Evolutionary conservation across 805 yeast genomes (phyloP).

Genomic region (Kuraishia molischiana): DNA sequence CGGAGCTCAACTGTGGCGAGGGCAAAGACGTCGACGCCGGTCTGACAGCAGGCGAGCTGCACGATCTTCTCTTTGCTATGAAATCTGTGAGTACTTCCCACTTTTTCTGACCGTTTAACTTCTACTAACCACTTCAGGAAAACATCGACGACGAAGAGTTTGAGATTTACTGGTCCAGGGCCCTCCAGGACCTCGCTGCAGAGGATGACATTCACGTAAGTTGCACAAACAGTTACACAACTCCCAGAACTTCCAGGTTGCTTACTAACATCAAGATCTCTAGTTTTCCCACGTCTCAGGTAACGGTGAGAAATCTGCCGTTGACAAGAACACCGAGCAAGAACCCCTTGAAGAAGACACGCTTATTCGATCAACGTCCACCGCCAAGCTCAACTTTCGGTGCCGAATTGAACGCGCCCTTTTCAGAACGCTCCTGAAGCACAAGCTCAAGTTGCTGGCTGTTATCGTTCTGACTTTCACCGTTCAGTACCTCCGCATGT

Average conservation of each 20-base stretch:
- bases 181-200: constrained; percentile 46
- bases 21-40: constrained; percentile 23
- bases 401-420: constrained; percentile 17
- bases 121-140: constrained; percentile 36
- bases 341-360: constrained; percentile 31
- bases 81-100: constrained; percentile 21
- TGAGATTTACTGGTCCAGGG: constrained; percentile 64
- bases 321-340: constrained; percentile 27
- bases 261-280: constrained; percentile 6
- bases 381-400: constrained; percentile 13
- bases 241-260: constrained; percentile 12
- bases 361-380: constrained; percentile 67
- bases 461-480: constrained; percentile 2
- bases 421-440: constrained; percentile 10
- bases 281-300: constrained; percentile 14
- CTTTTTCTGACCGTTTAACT: constrained; percentile 43
- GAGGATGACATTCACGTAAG: constrained; percentile 72
- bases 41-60: constrained; percentile 59
- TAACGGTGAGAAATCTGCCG: constrained; percentile 12
- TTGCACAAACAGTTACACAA: neutral
- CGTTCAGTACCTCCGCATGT: neutral
- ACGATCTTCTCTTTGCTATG: constrained; percentile 51
- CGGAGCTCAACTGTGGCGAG: constrained; percentile 31
- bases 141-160: constrained; percentile 50
- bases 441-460: constrained; percentile 13